Conservation (phyloP, 352 stramenopile genomes). For the Pythium monospermum region DNA sequence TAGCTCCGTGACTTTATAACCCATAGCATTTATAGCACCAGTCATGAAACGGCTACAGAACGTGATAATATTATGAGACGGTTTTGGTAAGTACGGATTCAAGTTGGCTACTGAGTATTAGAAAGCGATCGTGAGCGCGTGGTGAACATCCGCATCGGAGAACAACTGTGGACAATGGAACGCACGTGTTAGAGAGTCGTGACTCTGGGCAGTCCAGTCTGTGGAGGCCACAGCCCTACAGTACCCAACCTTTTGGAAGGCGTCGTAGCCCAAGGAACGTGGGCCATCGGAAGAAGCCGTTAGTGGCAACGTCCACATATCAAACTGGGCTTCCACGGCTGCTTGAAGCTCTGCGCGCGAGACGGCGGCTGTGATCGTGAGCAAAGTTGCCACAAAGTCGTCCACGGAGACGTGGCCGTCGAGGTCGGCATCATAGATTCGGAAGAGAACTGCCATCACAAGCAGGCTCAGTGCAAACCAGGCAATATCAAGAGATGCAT, state of each 20-base stretch:
- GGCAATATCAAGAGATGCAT: background rate
- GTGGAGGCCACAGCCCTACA: background rate
- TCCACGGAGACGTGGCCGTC: constrained; percentile 27
- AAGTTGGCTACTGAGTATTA: too few relatives aligned
- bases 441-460: constrained; percentile 30
- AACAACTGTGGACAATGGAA: constrained; percentile 10
- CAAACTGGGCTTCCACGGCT: constrained; percentile 6
- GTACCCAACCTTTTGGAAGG: constrained; percentile 14
- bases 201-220: too few relatives aligned
- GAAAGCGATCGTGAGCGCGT: constrained; percentile 15
- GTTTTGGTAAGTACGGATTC: too few relatives aligned
- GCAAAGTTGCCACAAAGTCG: constrained; percentile 27
- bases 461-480: too few relatives aligned
- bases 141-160: constrained; percentile 16
- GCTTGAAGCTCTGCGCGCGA: constrained; percentile 6
- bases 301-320: too few relatives aligned
- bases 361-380: constrained; percentile 5
- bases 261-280: too few relatives aligned
- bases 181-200: background rate
- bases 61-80: too few relatives aligned
- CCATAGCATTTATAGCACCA: too few relatives aligned
- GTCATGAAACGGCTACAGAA: too few relatives aligned
- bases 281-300: too few relatives aligned
- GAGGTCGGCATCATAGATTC: constrained; percentile 30
- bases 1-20: too few relatives aligned